These are phyloP conservation scores for Mitragyna speciosa DNA, from an alignment of 257 asterid genomes.

Conservation along the genomic window DNA sequence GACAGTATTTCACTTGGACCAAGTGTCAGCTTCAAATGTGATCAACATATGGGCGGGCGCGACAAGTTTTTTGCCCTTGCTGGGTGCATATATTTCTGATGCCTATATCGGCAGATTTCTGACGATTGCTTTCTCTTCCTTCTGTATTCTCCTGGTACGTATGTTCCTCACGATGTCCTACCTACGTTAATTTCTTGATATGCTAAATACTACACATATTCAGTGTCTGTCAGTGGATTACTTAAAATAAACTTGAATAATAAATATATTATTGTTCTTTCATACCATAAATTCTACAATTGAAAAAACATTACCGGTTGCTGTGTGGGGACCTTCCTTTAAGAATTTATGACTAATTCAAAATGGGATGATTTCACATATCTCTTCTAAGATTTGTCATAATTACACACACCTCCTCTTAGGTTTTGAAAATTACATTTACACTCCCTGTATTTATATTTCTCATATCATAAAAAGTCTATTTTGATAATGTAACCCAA, in stretches of 20 bases:
- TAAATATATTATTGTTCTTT: neutral
- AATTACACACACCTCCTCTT: no score
- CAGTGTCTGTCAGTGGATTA: neutral
- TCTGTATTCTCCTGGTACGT: conserved; percentile 52
- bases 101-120: conserved; percentile 61
- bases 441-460: no score
- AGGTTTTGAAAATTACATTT: no score
- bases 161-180: neutral
- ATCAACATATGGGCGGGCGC: conserved; percentile 57
- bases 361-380: no score
- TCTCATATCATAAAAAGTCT: no score
- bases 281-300: neutral
- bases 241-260: neutral
- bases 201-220: neutral
- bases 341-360: no score
- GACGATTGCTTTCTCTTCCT: conserved; percentile 58
- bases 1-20: conserved; percentile 68
- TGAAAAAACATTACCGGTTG: no score
- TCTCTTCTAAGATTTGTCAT: no score
- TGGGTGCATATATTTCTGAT: conserved; percentile 72
- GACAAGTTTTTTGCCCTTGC: conserved; percentile 56
- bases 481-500: no score
- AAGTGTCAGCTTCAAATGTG: conserved; percentile 70
- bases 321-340: neutral
- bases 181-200: neutral